These are phyloP conservation scores for Aureobasidium uvarum DNA, from an alignment of 2,329 filamentous ascomycete genomes.

Conservation along the genomic window DNA sequence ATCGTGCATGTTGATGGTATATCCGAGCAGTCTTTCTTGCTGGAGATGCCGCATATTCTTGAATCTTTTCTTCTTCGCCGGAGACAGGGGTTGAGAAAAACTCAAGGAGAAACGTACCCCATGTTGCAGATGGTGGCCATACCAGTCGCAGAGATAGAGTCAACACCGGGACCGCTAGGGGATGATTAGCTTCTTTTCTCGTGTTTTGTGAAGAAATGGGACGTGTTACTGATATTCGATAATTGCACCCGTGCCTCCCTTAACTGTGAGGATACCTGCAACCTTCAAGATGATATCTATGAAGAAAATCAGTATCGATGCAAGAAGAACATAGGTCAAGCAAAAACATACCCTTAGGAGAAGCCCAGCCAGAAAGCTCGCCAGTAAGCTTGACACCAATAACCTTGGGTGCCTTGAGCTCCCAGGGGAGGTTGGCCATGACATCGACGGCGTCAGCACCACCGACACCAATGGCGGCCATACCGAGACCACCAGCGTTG, in stretches of 20 bases:
- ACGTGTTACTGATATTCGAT: too few species aligned
- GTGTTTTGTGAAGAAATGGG: too few species aligned
- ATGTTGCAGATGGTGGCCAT: constrained; percentile 64
- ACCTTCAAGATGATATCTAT: constrained; percentile 95
- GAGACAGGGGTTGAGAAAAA: not conserved
- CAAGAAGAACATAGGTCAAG: not conserved
- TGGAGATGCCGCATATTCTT: not conserved
- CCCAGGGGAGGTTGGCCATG: constrained; percentile 96
- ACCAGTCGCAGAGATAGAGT: constrained; percentile 75
- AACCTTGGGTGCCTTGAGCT: constrained; percentile 95
- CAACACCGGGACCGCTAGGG: constrained; percentile 62
- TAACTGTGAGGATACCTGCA: constrained; percentile 93
- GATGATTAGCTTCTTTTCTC: not conserved
- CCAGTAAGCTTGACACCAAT: constrained; percentile 97
- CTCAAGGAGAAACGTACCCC: constrained; percentile 39
- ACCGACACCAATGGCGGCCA: constrained; percentile 93
- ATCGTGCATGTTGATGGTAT: not conserved
- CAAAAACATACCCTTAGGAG: constrained; percentile 73
- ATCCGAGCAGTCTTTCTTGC: not conserved
- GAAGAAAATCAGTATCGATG: not conserved
- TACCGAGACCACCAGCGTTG: constrained; percentile 94
- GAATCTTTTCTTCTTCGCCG: not conserved
- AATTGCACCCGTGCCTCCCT: constrained; percentile 78
- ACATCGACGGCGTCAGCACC: constrained; percentile 98
- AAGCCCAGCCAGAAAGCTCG: constrained; percentile 81